Evolutionary conservation across 345 rosid genomes (phyloP), one percentile per base, ranked within the genome.

Genomic region (Euclidium syriacum): DNA sequence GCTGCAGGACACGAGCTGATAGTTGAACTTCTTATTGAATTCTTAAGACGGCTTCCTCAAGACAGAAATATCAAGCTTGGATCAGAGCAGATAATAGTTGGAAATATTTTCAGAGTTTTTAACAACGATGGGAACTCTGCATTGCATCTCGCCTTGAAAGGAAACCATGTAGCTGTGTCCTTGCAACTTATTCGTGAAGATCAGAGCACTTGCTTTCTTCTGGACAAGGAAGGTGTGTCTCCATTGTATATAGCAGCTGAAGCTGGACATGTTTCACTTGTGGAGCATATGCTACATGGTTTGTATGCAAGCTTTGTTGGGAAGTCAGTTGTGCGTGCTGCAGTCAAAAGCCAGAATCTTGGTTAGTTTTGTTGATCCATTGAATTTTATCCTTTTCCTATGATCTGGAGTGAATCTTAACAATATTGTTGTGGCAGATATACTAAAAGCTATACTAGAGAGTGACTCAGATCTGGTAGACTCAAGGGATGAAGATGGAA

Each of bases 121-220:
- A 72, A 76, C 40, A 22, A 8, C 7, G 40, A 68, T 25, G 77
- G 80, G 27, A 5, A 51, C 23, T 63, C 77, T 3, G 62, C 73
- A 15, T 51, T 73, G 68, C 74, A 73, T 14, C 44, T 64, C 6
- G 63, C 77, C 1, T 12, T 44, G 39, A 66, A 54, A 55, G 54
- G 29, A 9, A 53, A 26, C 46, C 47, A 56, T 43, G 38, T 64
- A 19, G 10, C 41, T 50, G 51, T 64, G n/a, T 30, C 69, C n/a
- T 51, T 38, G 52, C 50, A 26, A n/a, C 60, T 64, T 51, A 49
- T 64, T 64, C 6, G 15, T 14, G n/a, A n/a, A 52, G 51, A 64
- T 42, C 51, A 2, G 30, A 53, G 52, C 22, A 64, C 40, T 19
- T 51, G 49, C 24, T 64, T 64, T 53, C 32, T 52, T 39, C 40